Evolutionary conservation across 2,329 filamentous ascomycete species (phyloP), one percentile per base, ranked within the genome.

Genomic region (Botryotinia convoluta): DNA sequence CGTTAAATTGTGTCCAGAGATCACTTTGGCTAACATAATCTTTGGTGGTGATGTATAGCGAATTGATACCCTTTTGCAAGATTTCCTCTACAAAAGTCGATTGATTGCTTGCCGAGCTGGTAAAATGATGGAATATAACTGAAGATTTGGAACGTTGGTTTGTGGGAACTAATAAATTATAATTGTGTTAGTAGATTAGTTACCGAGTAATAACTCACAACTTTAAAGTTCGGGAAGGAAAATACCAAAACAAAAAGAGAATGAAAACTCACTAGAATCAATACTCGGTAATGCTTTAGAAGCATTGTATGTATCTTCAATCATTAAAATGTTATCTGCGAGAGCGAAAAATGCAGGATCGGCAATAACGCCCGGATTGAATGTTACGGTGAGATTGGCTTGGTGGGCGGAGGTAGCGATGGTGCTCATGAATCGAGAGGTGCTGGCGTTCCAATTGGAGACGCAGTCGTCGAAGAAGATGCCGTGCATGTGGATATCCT

Each of bases 381-480:
- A 20, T 16, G 39, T 48, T 18, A 65, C 44, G 20, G 14, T n/a
- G 32, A 71, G 37, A 22, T 35, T 32, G 0, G 4, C 20, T 12
- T 22, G n/a, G 9, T 44, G 69, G 0, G 59, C 16, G n/a, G 22
- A 26, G 3, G 14, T 8, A 9, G 60, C n/a, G 3, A 65, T 44
- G 9, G 3, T 18, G 22, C 8, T 20, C 51, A 70, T 42, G 22
- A 12, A 64, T 37, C 10, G 3, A 10, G 61, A 65, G 20, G 29
- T 29, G 22, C 29, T 54, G 22, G 10, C 2, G 12, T 37, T 57
- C 42, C 44, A 64, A n/a, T 35, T 39, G 4, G 32, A 18, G 32
- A 65, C 32, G 32, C 37, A 29, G 35, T 65, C 59, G 37, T 71
- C 60, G 60, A 71, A 64, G 60, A 71, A 71, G 16, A 71, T 63